Evolutionary conservation across 2,329 filamentous ascomycete genomes (phyloP), one percentile per base, ranked within the genome.

Genomic region (Plenodomus biglobosus): DNA sequence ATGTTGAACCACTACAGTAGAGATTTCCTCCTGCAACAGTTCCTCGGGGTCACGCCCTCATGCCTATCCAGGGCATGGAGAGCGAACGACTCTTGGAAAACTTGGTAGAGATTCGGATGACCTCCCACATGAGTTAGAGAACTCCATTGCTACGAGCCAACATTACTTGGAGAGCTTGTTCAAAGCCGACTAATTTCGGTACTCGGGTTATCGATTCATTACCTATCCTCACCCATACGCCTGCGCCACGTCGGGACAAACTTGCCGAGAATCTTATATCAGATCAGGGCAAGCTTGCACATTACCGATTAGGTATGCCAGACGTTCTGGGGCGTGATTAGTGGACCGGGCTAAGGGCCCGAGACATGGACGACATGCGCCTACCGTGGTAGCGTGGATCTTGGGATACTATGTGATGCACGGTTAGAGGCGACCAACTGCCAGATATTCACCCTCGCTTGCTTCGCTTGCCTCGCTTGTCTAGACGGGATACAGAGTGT

Each of bases 1-100:
- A 61, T 75, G 19, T 53, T 76, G 1, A 59, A 66, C 0, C 68
- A 58, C 0, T 76, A 75, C 54, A 66, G 72, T 35, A 61, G 69
- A 1, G 47, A 66, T 1, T 74, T 68, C 54, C 60, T 63, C 15
- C 56, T 71, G 0, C 74, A 76, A 46, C 72, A 75, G 38, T 66
- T 69, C 4, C 58, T 78, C 41, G 62, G 75, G 8, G 64, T 66
- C 0, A 58, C 72, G 65, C 59, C 36, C 66, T 43, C 21, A 62
- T 1, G 59, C 55, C 65, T 0, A 45, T 79, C 0, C 75, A 77
- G 48, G 73, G 76, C 4, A 43, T 78, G 1, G 77, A 79, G n/a
- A 73, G 69, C 34, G 71, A 65, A 39, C 73, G 76, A 44, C 57
- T 78, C 0, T 44, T 78, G 1, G 60, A 61, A 5, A 73, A 77